These are phyloP conservation scores for Phaeotremella skinneri DNA, from an alignment of 768 basidiomycete species.

Conservation along the genomic window DNA sequence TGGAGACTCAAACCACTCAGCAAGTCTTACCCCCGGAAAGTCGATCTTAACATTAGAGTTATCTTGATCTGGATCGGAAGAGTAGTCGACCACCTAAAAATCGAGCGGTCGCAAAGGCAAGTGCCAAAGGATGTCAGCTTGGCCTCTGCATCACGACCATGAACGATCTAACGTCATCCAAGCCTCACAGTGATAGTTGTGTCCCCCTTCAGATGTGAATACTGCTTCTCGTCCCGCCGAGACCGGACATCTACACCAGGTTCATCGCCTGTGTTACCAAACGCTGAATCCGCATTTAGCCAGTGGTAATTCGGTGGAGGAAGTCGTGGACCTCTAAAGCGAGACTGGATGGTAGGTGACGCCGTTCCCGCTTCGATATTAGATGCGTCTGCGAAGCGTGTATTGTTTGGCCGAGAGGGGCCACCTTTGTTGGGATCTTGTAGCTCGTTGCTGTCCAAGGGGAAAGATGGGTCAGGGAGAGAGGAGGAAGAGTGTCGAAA, in stretches of 20 bases:
- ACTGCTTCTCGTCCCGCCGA: conserved; percentile 44
- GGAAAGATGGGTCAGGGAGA: neutral
- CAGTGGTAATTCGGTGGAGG: conserved; percentile 34
- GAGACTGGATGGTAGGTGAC: neutral
- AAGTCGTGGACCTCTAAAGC: neutral
- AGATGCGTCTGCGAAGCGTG: neutral
- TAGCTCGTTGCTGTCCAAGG: too few species aligned
- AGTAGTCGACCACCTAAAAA: conserved; percentile 46
- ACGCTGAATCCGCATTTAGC: conserved; percentile 19
- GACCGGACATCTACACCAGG: conserved; percentile 50
- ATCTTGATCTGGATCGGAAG: conserved; percentile 32
- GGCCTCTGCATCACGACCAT: neutral
- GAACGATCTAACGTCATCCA: neutral
- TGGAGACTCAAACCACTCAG: conserved; percentile 43
- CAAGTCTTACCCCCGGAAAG: conserved; percentile 42
- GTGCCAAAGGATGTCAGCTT: neutral
- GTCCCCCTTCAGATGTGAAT: conserved; percentile 36
- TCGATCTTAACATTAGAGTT: conserved; percentile 40
- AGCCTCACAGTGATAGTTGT: conserved; percentile 39
- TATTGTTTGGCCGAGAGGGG: neutral
- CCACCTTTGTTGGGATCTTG: neutral
- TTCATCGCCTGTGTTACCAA: conserved; percentile 47
- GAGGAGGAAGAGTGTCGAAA: too few species aligned
- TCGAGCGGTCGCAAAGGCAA: neutral
- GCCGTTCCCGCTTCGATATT: neutral